phyloP scores from a whole-genome alignment of 257 asterid species.

The Solanum habrochaites region DNA sequence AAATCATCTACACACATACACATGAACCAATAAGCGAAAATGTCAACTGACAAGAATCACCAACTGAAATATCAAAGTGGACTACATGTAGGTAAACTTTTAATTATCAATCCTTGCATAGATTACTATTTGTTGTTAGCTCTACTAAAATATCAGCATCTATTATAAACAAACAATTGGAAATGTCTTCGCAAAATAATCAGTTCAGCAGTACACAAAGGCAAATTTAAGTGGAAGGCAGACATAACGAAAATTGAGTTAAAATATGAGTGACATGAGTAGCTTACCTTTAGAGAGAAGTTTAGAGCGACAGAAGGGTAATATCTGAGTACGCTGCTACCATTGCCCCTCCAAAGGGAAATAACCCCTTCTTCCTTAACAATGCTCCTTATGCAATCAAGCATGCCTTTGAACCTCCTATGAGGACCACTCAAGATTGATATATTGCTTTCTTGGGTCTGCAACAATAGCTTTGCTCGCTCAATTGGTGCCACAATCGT shows the following conservation, averaged over 20 bases:
- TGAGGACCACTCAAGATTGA: constrained; percentile 71
- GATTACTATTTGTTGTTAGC: not conserved
- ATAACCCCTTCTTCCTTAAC: constrained; percentile 77
- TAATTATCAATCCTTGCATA: not conserved
- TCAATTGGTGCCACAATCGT: constrained; percentile 95
- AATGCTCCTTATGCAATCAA: constrained; percentile 72
- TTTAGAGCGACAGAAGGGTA: constrained; percentile 96
- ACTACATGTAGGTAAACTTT: not conserved
- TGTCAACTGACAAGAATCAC: not conserved
- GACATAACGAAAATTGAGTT: not conserved
- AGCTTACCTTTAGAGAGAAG: constrained; percentile 90
- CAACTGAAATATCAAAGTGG: not conserved
- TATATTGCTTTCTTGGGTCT: constrained; percentile 93
- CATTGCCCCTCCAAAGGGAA: constrained; percentile 97
- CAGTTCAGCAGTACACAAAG: not conserved
- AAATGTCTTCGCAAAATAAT: not conserved
- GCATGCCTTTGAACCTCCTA: constrained; percentile 82
- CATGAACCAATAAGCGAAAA: not conserved
- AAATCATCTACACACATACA: not conserved
- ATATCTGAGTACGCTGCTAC: constrained; percentile 89
- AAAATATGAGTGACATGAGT: not conserved
- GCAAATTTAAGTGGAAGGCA: not conserved
- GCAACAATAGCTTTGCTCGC: constrained; percentile 86
- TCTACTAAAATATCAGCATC: not conserved
- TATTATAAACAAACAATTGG: not conserved